phyloP scores from a whole-genome alignment of 306 rosid species.

The Cicer judaicum region DNA sequence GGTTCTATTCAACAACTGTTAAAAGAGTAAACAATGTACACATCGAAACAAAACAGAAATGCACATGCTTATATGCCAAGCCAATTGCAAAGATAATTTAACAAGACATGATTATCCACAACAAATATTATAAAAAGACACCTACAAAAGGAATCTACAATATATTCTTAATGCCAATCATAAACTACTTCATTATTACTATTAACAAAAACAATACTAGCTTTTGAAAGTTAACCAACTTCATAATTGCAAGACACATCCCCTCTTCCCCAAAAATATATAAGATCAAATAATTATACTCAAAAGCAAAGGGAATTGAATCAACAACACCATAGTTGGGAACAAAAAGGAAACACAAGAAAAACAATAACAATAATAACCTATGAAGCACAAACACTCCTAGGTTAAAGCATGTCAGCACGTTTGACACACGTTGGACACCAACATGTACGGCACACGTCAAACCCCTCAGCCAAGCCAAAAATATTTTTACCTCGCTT shows the following conservation, averaged over 20 bases:
- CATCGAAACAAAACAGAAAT: background rate
- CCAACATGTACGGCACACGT: background rate
- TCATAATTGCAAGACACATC: slow-evolving; percentile 19
- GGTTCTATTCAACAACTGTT: too few species aligned
- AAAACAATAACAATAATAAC: background rate
- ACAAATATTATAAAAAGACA: slow-evolving; percentile 20
- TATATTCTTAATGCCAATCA: slow-evolving; percentile 7
- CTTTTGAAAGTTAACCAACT: slow-evolving; percentile 8
- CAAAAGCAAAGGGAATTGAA: background rate
- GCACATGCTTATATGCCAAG: slow-evolving; percentile 26
- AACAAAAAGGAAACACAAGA: background rate
- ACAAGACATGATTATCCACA: slow-evolving; percentile 26
- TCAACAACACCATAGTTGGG: background rate
- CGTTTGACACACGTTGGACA: background rate
- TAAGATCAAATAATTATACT: slow-evolving; percentile 35
- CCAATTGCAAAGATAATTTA: slow-evolving; percentile 16
- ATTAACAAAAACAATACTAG: background rate
- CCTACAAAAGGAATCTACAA: slow-evolving; percentile 22
- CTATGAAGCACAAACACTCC: background rate
- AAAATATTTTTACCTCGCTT: background rate
- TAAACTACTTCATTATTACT: background rate
- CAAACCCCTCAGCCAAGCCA: background rate
- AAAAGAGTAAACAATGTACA: background rate
- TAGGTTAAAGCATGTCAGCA: background rate
- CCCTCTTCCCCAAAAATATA: slow-evolving; percentile 2